Conservation (phyloP, 2,329 filamentous ascomycete genomes). For the Neopestalotiopsis sp. region DNA sequence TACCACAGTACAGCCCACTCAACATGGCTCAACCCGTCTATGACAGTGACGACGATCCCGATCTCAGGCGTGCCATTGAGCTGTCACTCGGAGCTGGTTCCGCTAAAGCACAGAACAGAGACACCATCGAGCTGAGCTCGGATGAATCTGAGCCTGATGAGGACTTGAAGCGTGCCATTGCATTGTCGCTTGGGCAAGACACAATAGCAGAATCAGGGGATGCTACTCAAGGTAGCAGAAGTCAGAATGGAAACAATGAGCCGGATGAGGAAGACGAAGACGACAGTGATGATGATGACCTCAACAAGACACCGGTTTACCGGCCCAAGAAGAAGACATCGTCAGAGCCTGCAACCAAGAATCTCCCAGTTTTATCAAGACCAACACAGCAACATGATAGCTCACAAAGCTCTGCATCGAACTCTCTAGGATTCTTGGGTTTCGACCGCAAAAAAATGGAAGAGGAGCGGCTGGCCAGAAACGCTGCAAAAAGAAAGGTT, state of each 20-base stretch:
- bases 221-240: conserved; percentile 31
- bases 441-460: conserved; percentile 87
- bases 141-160: conserved; percentile 27
- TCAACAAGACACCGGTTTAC: conserved; percentile 24
- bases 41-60: conserved; percentile 59
- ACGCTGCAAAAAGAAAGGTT: conserved; percentile 63
- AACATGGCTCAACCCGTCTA: conserved; percentile 23
- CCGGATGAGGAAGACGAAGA: conserved; percentile 21
- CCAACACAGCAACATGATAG: conserved; percentile 4
- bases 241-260: conserved; percentile 27
- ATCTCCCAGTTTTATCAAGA: conserved; percentile 7
- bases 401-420: conserved; percentile 23
- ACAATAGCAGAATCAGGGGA: not conserved
- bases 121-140: conserved; percentile 37
- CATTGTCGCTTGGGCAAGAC: not conserved
- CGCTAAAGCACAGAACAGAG: conserved; percentile 19
- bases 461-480: conserved; percentile 75
- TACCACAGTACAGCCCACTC: not conserved
- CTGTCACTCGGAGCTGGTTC: conserved; percentile 50
- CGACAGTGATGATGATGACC: conserved; percentile 27
- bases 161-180: conserved; percentile 8
- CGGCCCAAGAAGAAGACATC: conserved; percentile 6
- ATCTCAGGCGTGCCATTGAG: conserved; percentile 65
- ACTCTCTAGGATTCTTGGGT: conserved; percentile 48
- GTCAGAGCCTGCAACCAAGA: not conserved